Conservation (phyloP, 305 asterid genomes). For the Fraxinus floribunda region DNA sequence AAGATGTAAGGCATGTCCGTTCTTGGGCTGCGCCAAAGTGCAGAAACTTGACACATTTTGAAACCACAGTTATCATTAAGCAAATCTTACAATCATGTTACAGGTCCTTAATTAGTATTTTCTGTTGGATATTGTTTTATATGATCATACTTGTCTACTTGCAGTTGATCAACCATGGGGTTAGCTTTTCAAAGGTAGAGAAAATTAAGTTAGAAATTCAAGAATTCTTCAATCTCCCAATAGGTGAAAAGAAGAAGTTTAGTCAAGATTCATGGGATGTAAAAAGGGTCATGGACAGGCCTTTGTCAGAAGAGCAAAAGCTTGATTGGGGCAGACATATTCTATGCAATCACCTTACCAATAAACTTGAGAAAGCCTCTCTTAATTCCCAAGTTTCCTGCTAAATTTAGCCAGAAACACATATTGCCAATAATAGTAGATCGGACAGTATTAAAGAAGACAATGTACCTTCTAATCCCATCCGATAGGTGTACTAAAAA, state of each 20-base stretch:
- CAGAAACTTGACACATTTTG: too few species aligned
- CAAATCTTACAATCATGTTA: too few species aligned
- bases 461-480: neutral
- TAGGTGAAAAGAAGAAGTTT: slow-evolving; percentile 32
- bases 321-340: slow-evolving; percentile 62
- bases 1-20: too few species aligned
- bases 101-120: neutral
- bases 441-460: too few species aligned
- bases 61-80: too few species aligned
- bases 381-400: slow-evolving; percentile 41
- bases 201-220: slow-evolving; percentile 33
- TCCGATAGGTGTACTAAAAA: neutral
- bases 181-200: slow-evolving; percentile 23
- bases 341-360: slow-evolving; percentile 28
- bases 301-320: slow-evolving; percentile 55
- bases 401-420: slow-evolving; percentile 28
- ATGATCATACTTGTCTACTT: neutral
- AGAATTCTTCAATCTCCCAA: slow-evolving; percentile 36
- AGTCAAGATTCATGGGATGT: slow-evolving; percentile 27
- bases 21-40: too few species aligned
- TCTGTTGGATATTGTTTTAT: neutral
- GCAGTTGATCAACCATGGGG: slow-evolving; percentile 64
- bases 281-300: slow-evolving; percentile 52
- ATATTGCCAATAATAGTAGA: too few species aligned
- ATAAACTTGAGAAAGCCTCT: slow-evolving; percentile 33